Conservation (phyloP, 208 protist genomes). For the Angomonas desouzai region DNA sequence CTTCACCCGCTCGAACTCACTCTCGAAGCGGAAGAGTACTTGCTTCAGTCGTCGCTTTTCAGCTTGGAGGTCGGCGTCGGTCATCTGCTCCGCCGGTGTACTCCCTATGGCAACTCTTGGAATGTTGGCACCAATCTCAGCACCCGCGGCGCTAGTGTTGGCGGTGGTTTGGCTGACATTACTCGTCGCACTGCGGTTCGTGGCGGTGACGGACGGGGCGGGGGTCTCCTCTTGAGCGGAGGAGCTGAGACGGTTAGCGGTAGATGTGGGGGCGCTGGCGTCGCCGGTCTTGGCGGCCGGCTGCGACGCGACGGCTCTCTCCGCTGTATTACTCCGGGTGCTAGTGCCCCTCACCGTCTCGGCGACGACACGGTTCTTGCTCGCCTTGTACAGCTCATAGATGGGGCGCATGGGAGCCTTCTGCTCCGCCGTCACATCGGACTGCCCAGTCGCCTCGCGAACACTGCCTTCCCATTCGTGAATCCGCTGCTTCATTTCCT, state of each 20-base stretch:
- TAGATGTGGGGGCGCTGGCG: background rate
- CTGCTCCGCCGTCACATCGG: constrained; percentile 56
- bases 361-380: constrained; percentile 52
- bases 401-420: constrained; percentile 71
- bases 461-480: constrained; percentile 84
- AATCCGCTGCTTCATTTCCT: constrained; percentile 85
- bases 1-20: constrained; percentile 55
- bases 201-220: background rate
- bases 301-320: background rate
- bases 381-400: constrained; percentile 82
- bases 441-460: constrained; percentile 55
- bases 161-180: background rate
- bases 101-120: constrained; percentile 38
- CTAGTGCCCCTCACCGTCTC: constrained; percentile 24
- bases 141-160: constrained; percentile 2
- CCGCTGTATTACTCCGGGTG: constrained; percentile 11
- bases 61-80: constrained; percentile 38
- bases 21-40: constrained; percentile 78
- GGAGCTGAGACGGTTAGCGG: background rate
- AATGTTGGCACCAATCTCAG: constrained; percentile 10
- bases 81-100: constrained; percentile 41
- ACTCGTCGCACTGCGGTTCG: background rate
- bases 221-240: background rate
- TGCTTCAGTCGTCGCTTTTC: constrained; percentile 80
- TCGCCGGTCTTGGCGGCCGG: background rate